Evolutionary conservation across 805 yeast genomes (phyloP).

Genomic region (Priceomyces castillae): DNA sequence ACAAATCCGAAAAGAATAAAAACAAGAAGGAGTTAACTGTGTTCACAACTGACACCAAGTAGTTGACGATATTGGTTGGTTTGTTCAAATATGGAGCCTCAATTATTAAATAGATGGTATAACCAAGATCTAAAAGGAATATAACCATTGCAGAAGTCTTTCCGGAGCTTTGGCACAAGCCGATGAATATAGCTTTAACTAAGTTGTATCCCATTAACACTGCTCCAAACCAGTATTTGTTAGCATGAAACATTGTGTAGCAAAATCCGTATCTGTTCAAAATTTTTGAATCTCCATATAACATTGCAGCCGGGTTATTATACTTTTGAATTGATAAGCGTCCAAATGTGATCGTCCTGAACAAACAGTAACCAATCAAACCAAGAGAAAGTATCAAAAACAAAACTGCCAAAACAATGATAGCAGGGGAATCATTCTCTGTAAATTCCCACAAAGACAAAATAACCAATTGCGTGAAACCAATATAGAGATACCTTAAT

Average conservation of each 20-base stretch:
- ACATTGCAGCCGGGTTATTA: constrained; percentile 81
- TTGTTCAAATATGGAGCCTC: constrained; percentile 77
- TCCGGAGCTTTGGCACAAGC: constrained; percentile 77
- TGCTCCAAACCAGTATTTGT: constrained; percentile 78
- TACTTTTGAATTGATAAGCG: constrained; percentile 53
- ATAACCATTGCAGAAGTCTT: constrained; percentile 75
- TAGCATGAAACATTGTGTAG: constrained; percentile 84
- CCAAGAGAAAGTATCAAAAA: constrained; percentile 61
- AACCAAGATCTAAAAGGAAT: constrained; percentile 72
- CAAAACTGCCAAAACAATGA: constrained; percentile 74
- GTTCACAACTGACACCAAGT: constrained; percentile 67
- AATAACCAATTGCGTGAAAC: constrained; percentile 76
- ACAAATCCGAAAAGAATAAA: constrained; percentile 79
- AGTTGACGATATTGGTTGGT: constrained; percentile 75
- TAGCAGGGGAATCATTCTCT: constrained; percentile 80
- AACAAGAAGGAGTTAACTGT: constrained; percentile 81
- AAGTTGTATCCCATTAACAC: constrained; percentile 60
- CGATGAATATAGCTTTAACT: constrained; percentile 69
- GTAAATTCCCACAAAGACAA: constrained; percentile 88
- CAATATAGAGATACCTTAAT: constrained; percentile 76
- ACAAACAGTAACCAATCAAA: constrained; percentile 63
- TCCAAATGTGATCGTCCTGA: constrained; percentile 64
- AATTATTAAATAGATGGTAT: constrained; percentile 60
- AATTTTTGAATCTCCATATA: constrained; percentile 73
- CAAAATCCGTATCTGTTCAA: constrained; percentile 83